These are phyloP conservation scores for Dysphania ambrosioides DNA, from an alignment of 148 eudicot genomes.

Conservation along the genomic window DNA sequence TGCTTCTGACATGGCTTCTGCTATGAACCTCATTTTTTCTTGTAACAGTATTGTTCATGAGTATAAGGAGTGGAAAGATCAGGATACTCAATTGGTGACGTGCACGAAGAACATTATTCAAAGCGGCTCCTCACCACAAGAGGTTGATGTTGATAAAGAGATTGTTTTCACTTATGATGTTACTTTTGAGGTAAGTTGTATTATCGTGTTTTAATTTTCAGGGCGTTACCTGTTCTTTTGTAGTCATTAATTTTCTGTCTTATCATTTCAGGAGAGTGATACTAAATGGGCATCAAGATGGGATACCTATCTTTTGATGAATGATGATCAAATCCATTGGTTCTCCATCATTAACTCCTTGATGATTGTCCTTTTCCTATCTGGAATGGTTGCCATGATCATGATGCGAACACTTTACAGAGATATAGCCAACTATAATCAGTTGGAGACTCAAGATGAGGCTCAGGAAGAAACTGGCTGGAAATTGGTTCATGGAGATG, in stretches of 20 bases:
- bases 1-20: background rate
- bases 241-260: too few relatives aligned
- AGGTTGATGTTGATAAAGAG: constrained; percentile 49
- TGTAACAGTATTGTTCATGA: constrained; percentile 50
- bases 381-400: constrained; percentile 60
- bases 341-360: constrained; percentile 52
- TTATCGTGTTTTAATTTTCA: too few relatives aligned
- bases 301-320: constrained; percentile 54
- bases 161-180: constrained; percentile 56
- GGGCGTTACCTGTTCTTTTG: too few relatives aligned
- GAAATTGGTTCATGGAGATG: constrained; percentile 57
- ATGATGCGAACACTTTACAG: constrained; percentile 58
- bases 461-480: constrained; percentile 57
- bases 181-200: constrained; percentile 49
- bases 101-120: constrained; percentile 45
- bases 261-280: constrained; percentile 38
- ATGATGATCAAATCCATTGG: constrained; percentile 59
- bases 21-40: constrained; percentile 8
- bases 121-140: constrained; percentile 50
- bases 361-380: constrained; percentile 49
- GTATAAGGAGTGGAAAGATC: constrained; percentile 61
- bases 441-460: constrained; percentile 51
- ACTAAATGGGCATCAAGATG: constrained; percentile 59
- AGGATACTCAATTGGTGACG: constrained; percentile 47
- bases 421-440: constrained; percentile 53